Evolutionary conservation across 1,139 yeast genomes (phyloP).

Genomic region (Geotrichum histeridarum): DNA sequence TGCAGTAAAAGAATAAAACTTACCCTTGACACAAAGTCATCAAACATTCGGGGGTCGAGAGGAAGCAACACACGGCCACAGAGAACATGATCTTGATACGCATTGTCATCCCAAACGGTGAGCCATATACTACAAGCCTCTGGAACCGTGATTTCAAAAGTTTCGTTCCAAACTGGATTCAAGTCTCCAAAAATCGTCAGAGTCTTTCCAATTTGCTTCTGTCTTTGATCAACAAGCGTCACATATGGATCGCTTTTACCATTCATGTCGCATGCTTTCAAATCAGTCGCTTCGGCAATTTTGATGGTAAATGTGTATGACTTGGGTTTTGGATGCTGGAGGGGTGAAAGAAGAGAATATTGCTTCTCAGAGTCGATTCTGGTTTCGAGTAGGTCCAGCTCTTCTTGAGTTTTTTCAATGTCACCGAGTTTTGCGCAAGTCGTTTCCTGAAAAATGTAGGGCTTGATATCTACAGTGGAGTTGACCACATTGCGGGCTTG

Average conservation of each 20-base stretch:
- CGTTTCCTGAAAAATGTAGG: constrained; percentile 56
- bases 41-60: constrained; percentile 60
- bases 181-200: constrained; percentile 55
- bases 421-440: constrained; percentile 75
- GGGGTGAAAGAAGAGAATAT: constrained; percentile 43
- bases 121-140: constrained; percentile 44
- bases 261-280: constrained; percentile 51
- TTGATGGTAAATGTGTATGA: constrained; percentile 63
- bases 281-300: constrained; percentile 64
- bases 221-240: constrained; percentile 51
- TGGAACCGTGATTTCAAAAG: constrained; percentile 56
- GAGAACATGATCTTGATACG: constrained; percentile 53
- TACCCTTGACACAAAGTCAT: constrained; percentile 58
- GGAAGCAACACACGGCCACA: constrained; percentile 65
- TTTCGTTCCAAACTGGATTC: constrained; percentile 80
- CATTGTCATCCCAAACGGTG: constrained; percentile 70
- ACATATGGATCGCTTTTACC: constrained; percentile 64
- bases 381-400: constrained; percentile 57
- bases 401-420: constrained; percentile 55
- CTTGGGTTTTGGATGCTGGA: constrained; percentile 35
- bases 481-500: constrained; percentile 44
- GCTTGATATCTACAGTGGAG: constrained; percentile 43
- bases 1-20: not conserved
- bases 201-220: constrained; percentile 65
- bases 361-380: constrained; percentile 57